phyloP scores from a whole-genome alignment of 805 yeast species.

The Metschnikowia kofuensis region DNA sequence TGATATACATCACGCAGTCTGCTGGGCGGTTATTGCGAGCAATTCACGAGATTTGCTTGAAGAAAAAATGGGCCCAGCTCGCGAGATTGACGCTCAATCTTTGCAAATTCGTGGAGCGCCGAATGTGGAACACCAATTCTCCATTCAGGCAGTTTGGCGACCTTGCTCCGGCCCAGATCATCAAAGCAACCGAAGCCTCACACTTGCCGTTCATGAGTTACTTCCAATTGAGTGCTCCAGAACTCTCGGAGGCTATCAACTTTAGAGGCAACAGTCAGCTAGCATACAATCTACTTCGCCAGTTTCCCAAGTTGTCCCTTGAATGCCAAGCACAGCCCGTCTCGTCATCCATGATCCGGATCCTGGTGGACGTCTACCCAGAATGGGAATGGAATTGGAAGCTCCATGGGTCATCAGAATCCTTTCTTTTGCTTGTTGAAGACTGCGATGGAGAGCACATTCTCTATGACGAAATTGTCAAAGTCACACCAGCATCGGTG shows the following conservation, averaged over 20 bases:
- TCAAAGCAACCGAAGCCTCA: conserved; percentile 74
- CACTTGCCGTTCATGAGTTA: conserved; percentile 81
- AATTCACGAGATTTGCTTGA: conserved; percentile 69
- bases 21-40: conserved; percentile 90
- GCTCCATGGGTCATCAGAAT: conserved; percentile 63
- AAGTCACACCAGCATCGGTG: conserved; percentile 49
- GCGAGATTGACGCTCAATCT: conserved; percentile 57
- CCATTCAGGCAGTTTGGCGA: conserved; percentile 81
- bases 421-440: conserved; percentile 70
- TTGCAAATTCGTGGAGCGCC: conserved; percentile 74
- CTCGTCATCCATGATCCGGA: conserved; percentile 60
- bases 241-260: conserved; percentile 77
- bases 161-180: conserved; percentile 64
- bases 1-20: conserved; percentile 89
- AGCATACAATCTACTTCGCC: conserved; percentile 56
- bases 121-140: conserved; percentile 82
- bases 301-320: conserved; percentile 69
- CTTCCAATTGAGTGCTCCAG: conserved; percentile 66
- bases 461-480: conserved; percentile 54
- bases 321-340: conserved; percentile 72
- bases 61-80: conserved; percentile 67
- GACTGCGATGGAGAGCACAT: conserved; percentile 80
- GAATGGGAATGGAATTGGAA: conserved; percentile 73
- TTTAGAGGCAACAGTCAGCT: conserved; percentile 62
- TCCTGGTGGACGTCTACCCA: conserved; percentile 67